These are phyloP conservation scores for Uronychia setigera DNA, from an alignment of 73 alveolate genomes.

Conservation along the genomic window DNA sequence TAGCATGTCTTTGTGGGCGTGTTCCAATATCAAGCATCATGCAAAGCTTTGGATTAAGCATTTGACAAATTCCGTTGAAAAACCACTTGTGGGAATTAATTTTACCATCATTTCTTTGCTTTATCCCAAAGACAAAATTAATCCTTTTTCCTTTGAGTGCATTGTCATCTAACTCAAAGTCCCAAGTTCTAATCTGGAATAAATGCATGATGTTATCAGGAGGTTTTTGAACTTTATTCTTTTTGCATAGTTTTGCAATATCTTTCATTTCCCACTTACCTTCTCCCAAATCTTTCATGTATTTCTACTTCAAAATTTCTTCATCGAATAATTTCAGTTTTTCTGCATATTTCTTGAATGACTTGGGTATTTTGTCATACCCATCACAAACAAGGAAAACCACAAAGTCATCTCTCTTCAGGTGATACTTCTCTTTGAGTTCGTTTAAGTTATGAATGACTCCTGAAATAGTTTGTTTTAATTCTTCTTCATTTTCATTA, in stretches of 20 bases:
- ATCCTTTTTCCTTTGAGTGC: not conserved
- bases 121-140: conserved; percentile 47
- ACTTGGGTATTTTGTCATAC: conserved; percentile 7
- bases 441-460: conserved; percentile 12
- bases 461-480: not conserved
- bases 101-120: conserved; percentile 58
- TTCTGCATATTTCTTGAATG: conserved; percentile 13
- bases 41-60: conserved; percentile 42
- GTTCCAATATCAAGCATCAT: conserved; percentile 66
- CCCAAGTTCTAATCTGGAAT: not conserved
- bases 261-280: conserved; percentile 2
- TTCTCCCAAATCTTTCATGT: not conserved
- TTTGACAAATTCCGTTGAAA: conserved; percentile 49
- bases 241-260: not conserved
- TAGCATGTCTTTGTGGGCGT: conserved; percentile 22
- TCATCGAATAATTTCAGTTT: conserved; percentile 15
- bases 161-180: not conserved
- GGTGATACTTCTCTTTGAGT: not conserved
- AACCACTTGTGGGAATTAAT: conserved; percentile 57
- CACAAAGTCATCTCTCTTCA: conserved; percentile 6
- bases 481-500: conserved; percentile 45
- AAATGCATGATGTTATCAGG: conserved; percentile 8
- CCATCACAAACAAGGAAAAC: conserved; percentile 31
- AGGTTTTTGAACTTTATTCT: not conserved
- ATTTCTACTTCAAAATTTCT: not conserved